Conservation (phyloP, 495 filamentous ascomycete species). For the Penicillium verhagenii region DNA sequence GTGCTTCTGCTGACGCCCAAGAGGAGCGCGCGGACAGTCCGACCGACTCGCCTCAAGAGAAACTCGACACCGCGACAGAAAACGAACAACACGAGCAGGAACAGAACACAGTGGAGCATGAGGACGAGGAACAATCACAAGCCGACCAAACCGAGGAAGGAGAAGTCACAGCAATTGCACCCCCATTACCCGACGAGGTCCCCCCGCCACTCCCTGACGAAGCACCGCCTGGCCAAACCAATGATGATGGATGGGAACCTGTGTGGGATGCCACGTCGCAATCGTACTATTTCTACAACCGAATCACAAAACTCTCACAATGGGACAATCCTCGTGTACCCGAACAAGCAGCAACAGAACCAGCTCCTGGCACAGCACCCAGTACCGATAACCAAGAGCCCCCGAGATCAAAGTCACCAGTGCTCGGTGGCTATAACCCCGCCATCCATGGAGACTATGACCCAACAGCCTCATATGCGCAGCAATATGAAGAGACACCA, state of each 20-base stretch:
- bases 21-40: constrained; percentile 1
- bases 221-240: constrained; percentile 46
- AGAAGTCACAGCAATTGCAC: constrained; percentile 31
- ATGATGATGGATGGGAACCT: constrained; percentile 88
- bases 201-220: constrained; percentile 53
- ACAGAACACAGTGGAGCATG: constrained; percentile 15
- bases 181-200: constrained; percentile 52
- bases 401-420: constrained; percentile 22
- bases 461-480: constrained; percentile 87
- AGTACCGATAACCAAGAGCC: constrained; percentile 11
- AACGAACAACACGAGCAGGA: constrained; percentile 10
- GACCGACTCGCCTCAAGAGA: constrained; percentile 9
- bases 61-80: constrained; percentile 6
- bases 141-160: constrained; percentile 14
- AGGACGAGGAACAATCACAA: constrained; percentile 11
- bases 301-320: constrained; percentile 70
- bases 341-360: constrained; percentile 26
- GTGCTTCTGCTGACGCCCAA: neutral
- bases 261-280: constrained; percentile 73
- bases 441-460: constrained; percentile 96
- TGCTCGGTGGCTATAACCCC: constrained; percentile 81
- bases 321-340: constrained; percentile 89
- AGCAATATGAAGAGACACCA: constrained; percentile 45
- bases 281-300: constrained; percentile 89
- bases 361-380: constrained; percentile 25